Evolutionary conservation across 768 basidiomycete genomes (phyloP).

Genomic region (Pleurotus salmoneostramineus): DNA sequence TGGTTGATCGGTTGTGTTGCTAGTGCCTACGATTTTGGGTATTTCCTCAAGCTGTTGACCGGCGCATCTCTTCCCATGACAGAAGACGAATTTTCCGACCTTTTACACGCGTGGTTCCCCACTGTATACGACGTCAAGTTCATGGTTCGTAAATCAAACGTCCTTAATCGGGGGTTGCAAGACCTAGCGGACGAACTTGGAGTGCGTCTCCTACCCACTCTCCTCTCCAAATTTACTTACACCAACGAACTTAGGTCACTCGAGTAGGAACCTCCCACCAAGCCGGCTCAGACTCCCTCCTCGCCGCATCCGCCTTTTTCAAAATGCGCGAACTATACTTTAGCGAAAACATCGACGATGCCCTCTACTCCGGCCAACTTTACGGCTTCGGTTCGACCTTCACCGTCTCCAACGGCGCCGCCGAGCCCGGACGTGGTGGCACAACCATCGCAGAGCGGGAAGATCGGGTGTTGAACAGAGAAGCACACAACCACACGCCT

Average conservation of each 20-base stretch:
- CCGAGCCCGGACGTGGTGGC: slow-evolving; percentile 63
- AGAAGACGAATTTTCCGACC: slow-evolving; percentile 88
- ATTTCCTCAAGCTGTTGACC: slow-evolving; percentile 92
- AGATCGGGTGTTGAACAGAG: slow-evolving; percentile 52
- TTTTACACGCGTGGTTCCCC: slow-evolving; percentile 90
- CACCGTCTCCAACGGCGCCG: slow-evolving; percentile 59
- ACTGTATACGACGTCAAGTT: slow-evolving; percentile 97
- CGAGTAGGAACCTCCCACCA: slow-evolving; percentile 83
- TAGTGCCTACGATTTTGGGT: slow-evolving; percentile 99
- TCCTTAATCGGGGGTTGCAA: slow-evolving; percentile 85
- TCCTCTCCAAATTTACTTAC: not conserved
- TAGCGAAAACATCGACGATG: slow-evolving; percentile 81
- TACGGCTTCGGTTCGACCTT: slow-evolving; percentile 84
- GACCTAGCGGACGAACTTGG: slow-evolving; percentile 95
- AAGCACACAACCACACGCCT: slow-evolving; percentile 56
- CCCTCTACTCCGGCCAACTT: slow-evolving; percentile 76
- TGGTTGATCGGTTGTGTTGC: slow-evolving; percentile 1
- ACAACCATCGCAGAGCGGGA: slow-evolving; percentile 83
- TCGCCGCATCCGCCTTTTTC: slow-evolving; percentile 94
- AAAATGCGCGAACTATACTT: slow-evolving; percentile 93
- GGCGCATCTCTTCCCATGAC: slow-evolving; percentile 81
- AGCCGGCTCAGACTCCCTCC: slow-evolving; percentile 94
- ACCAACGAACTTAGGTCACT: slow-evolving; percentile 52
- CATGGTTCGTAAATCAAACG: slow-evolving; percentile 85
- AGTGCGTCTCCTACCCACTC: slow-evolving; percentile 41